These are phyloP conservation scores for Monilinia aucupariae DNA, from an alignment of 2,329 filamentous ascomycete genomes.

Conservation along the genomic window DNA sequence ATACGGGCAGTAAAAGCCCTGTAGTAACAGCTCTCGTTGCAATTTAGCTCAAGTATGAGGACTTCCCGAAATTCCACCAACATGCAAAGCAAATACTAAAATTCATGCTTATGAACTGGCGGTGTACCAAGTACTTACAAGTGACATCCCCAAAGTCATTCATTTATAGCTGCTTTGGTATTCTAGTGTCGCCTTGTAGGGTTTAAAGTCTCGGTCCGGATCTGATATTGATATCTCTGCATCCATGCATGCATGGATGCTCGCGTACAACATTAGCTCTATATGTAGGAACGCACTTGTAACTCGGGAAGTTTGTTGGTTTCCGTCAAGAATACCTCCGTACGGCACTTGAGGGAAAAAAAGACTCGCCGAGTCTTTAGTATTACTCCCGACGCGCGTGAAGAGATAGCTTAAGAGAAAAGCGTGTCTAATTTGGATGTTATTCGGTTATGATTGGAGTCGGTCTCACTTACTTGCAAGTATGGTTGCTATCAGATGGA, in stretches of 20 bases:
- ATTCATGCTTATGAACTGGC: conserved; percentile 9
- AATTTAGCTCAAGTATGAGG: neutral
- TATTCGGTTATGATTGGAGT: neutral
- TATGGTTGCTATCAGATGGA: conserved; percentile 5
- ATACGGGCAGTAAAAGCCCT: neutral
- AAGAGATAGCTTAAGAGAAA: neutral
- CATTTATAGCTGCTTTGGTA: neutral
- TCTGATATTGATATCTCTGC: conserved; percentile 14
- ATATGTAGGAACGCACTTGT: conserved; percentile 7
- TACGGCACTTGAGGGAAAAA: conserved; percentile 7
- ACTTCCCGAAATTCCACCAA: neutral
- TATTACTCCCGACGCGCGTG: conserved; percentile 2
- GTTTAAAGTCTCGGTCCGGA: conserved; percentile 8
- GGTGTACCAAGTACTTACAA: conserved; percentile 12
- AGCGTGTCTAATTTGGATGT: neutral
- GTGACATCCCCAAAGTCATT: conserved; percentile 3
- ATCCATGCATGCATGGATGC: conserved; percentile 12
- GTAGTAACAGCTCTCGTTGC: neutral
- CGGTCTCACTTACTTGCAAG: neutral
- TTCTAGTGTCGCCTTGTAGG: conserved; percentile 10
- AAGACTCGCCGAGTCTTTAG: conserved; percentile 7
- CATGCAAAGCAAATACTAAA: neutral
- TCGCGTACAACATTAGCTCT: neutral
- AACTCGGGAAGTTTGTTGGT: conserved; percentile 12
- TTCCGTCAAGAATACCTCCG: conserved; percentile 13